These are phyloP conservation scores for Phytophthora sp. DNA, from an alignment of 352 stramenopile genomes.

Conservation along the genomic window DNA sequence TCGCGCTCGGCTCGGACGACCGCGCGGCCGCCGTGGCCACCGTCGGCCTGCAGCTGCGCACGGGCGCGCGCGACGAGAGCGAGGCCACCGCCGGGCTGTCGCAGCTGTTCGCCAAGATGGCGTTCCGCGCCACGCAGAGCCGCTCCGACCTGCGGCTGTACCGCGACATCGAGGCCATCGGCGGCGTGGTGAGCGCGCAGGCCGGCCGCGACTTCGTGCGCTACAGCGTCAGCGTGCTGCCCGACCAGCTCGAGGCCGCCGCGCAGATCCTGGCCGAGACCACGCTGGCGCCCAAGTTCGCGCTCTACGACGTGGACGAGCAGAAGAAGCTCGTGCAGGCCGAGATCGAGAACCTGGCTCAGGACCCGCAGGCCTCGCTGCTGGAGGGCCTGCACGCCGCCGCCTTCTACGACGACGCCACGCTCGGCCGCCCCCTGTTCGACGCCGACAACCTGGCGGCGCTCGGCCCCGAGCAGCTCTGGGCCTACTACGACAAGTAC, in stretches of 20 bases:
- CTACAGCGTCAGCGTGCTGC: constrained; percentile 80
- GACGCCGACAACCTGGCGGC: constrained; percentile 61
- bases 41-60: constrained; percentile 67
- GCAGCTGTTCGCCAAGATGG: constrained; percentile 85
- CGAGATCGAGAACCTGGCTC: constrained; percentile 52
- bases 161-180: constrained; percentile 84
- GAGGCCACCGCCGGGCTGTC: constrained; percentile 77
- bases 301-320: constrained; percentile 76
- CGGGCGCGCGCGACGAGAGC: constrained; percentile 67
- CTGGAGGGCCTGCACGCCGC: constrained; percentile 70
- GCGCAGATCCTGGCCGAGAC: constrained; percentile 83
- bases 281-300: constrained; percentile 76
- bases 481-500: constrained; percentile 71
- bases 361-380: constrained; percentile 52
- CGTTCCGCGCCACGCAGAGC: constrained; percentile 74
- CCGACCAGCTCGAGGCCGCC: constrained; percentile 66
- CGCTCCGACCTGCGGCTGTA: constrained; percentile 85
- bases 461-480: constrained; percentile 55
- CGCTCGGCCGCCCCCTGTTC: constrained; percentile 62
- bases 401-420: constrained; percentile 83
- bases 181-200: constrained; percentile 62
- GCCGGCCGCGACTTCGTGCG: constrained; percentile 78
- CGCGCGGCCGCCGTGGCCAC: constrained; percentile 53
- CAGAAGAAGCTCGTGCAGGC: constrained; percentile 73
- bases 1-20: constrained; percentile 71